Base-by-base conservation (phyloP, 768 basidiomycete species). In the Mycena belliarum region DNA sequence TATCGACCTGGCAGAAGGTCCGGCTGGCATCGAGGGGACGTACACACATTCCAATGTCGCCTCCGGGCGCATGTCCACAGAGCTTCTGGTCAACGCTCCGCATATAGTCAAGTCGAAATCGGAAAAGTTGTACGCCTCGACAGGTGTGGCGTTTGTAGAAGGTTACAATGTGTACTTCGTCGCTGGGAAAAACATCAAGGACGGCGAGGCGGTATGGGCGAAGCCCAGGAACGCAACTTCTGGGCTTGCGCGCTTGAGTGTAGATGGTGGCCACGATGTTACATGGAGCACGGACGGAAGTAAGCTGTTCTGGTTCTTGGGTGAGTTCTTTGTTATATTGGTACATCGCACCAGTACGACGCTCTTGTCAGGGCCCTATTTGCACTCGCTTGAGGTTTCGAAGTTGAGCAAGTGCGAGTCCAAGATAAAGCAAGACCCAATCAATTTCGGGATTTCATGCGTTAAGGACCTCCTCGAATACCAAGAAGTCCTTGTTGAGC, bases 201-300 rank as follows among this genome's bases (percentile, higher is more conserved):
- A 77, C 18, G 74, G 69, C 6, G 75, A 78, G 40, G 70, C 76
- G 1, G 72, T 90, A 15, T 90, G 87, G 87, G 86, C 86, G 45
- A 87, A 83, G 64, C 88, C 88, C 11, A 84, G 77, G 0, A 86
- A 87, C 65, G 82, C 87, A 3, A 85, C 87, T 2, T 75, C 75
- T 26, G 83, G 83, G 3, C 67, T 89, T 54, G 79, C 79, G 4
- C 78, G 88, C 32, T 56, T 90, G 56, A 89, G 88, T 64, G 65
- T 88, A 61, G 87, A 90, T 68, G 89, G 89, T 18, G 89, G 88
- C 1, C 89, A 91, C 63, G 86, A 86, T 66, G 67, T 90, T 35
- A 77, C 82, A 2, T 85, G 82, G 74, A 86, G 82, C 32, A 66
- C 78, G 12, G 85, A 89, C 66, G 88, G 89, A 18, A 81, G 77